Percentiles rank a stretch among this genome's conserved stretches.
phyloP scores from a whole-genome alignment of 768 basidiomycete species.

The Termitomyces heimii region DNA sequence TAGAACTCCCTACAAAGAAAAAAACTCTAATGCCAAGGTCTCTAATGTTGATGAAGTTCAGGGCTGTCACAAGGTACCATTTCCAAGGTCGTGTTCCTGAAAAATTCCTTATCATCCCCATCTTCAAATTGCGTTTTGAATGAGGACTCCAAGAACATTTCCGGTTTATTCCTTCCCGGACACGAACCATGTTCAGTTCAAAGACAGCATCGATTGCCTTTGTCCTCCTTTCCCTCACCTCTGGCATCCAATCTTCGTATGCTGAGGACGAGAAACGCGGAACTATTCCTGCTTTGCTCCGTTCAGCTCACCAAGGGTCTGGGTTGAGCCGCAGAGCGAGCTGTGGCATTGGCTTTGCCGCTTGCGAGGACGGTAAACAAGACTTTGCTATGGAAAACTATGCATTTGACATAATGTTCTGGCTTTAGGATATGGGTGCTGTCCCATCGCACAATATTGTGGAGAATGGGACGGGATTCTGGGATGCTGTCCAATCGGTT shows the following conservation, averaged over 20 bases:
- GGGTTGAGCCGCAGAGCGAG: background rate
- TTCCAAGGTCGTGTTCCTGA: background rate
- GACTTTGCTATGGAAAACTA: background rate
- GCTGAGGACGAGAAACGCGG: background rate
- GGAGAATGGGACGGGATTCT: constrained; percentile 15
- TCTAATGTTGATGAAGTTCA: background rate
- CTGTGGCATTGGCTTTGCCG: background rate
- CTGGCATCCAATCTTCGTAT: background rate
- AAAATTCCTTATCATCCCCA: background rate
- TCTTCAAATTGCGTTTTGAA: background rate
- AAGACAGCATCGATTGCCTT: background rate
- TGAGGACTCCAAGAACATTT: background rate
- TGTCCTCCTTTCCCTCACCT: background rate
- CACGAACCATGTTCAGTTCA: background rate
- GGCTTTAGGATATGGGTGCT: constrained; percentile 12
- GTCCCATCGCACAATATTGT: constrained; percentile 17
- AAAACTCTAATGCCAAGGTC: background rate
- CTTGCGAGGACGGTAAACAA: background rate
- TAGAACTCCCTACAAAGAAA: background rate
- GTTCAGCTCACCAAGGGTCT: background rate
- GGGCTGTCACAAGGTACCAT: background rate
- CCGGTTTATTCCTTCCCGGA: background rate
- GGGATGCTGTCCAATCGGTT: constrained; percentile 16
- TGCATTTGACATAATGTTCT: background rate
- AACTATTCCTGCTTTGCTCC: background rate